Evolutionary conservation across 495 filamentous ascomycete genomes (phyloP), one percentile per base, ranked within the genome.

Genomic region (Halenospora varia): DNA sequence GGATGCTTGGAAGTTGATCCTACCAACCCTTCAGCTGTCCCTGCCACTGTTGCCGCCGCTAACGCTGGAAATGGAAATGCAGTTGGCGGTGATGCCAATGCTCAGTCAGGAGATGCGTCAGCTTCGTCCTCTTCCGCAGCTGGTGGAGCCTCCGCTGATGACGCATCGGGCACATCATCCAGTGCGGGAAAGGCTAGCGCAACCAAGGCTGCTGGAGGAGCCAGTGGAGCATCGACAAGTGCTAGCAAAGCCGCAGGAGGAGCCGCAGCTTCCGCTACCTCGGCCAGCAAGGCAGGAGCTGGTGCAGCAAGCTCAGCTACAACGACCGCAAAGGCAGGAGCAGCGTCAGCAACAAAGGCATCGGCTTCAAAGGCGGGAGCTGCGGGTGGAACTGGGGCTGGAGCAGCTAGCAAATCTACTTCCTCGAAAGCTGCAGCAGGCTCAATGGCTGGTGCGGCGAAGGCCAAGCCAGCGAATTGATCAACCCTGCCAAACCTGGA

Each of bases 1-100:
- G 55, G 55, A 20, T 57, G 55, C 23, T 46, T 50, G n/a, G 47
- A 57, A 15, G 35, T 57, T 25, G 13, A 47, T n/a, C 20, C 8
- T 45, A 24, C 51, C 17, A 46, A 15, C 11, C 8, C 39, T 22
- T 29, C 48, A 2, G 15, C 48, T 35, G 24, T 35, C 6, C 13
- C 29, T 13, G 29, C 13, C 29, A 35, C 4, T 13, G 29, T 4
- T 35, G 29, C 29, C 13, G 4, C 29, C 29, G 6, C 29, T 6
- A 35, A 35, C 13, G 29, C 29, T 6, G 29, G n/a, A n/a, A n/a
- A n/a, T n/a, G n/a, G n/a, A n/a, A n/a, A n/a, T n/a, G n/a, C n/a
- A n/a, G n/a, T n/a, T n/a, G n/a, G n/a, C n/a, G n/a, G n/a, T n/a
- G n/a, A n/a, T n/a, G n/a, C n/a, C n/a, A n/a, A n/a, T n/a, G n/a